Conservation (phyloP, 23 red algal genomes). For the Agarophyton chilense region DNA sequence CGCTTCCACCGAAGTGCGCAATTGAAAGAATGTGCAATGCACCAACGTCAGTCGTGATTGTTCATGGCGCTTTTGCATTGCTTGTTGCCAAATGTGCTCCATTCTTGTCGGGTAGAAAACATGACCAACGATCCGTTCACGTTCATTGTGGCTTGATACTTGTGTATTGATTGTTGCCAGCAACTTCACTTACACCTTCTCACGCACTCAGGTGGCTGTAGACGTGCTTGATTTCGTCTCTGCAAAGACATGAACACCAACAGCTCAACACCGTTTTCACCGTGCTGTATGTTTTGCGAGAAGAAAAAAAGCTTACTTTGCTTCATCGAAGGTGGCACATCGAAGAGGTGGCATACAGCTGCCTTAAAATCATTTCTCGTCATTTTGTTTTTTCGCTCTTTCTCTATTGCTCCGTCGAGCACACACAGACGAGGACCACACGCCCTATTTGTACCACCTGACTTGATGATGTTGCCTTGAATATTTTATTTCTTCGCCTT, state of each 20-base stretch:
- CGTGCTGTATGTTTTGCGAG: not conserved
- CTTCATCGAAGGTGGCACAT: not conserved
- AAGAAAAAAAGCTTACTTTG: not conserved
- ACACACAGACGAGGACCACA: not conserved
- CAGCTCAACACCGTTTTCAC: not conserved
- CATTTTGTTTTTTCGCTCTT: no score
- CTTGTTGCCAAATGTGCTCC: not conserved
- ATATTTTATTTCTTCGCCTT: no score
- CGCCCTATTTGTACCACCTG: not conserved
- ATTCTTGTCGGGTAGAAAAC: not conserved
- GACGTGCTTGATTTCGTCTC: no score
- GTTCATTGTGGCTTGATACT: not conserved
- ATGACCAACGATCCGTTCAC: not conserved
- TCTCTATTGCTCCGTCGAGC: no score
- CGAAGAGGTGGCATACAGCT: no score
- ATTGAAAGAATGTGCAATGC: not conserved
- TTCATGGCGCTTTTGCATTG: not conserved
- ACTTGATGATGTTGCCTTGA: no score
- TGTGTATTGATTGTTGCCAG: constrained; percentile 6
- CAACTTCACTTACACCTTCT: not conserved
- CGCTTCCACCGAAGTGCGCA: not conserved
- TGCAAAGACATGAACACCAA: no score
- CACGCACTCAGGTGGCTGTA: no score
- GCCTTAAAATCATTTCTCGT: no score
- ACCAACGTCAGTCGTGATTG: not conserved